Evolutionary conservation across 177 flowering plant species (phyloP).

Genomic region (Vitis hybrid): DNA sequence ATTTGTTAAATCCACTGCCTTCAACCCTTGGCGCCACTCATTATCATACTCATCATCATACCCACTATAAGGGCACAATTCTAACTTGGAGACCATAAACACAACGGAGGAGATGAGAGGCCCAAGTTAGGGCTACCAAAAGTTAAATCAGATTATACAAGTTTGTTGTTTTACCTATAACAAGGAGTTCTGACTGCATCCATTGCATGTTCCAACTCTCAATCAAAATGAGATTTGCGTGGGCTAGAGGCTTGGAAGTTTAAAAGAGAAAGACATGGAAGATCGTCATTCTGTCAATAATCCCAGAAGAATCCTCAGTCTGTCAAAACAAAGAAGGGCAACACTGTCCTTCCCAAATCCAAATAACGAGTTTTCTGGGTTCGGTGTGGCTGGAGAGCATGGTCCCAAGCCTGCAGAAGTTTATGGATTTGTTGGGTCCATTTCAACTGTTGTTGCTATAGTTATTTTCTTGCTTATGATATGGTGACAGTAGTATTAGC

Average conservation of each 20-base stretch:
- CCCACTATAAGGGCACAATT: too few species aligned
- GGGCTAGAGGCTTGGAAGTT: too few species aligned
- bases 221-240: neutral
- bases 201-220: too few species aligned
- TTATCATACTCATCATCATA: too few species aligned
- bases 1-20: too few species aligned
- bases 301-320: constrained; percentile 71
- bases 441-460: constrained; percentile 74
- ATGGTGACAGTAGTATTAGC: constrained; percentile 64
- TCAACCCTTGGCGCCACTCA: too few species aligned
- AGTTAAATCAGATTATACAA: too few species aligned
- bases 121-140: too few species aligned
- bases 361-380: constrained; percentile 53
- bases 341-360: constrained; percentile 44
- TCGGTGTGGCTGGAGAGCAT: constrained; percentile 58
- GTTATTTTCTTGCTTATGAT: constrained; percentile 34
- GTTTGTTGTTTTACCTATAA: too few species aligned
- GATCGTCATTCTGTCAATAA: constrained; percentile 49
- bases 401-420: constrained; percentile 89
- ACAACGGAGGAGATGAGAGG: too few species aligned
- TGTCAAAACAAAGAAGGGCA: constrained; percentile 62
- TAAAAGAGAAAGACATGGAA: too few species aligned
- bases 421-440: constrained; percentile 89
- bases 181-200: neutral
- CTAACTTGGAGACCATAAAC: too few species aligned